These are phyloP conservation scores for Globisporangium carolinianum DNA, from an alignment of 352 stramenopile genomes.

Conservation along the genomic window DNA sequence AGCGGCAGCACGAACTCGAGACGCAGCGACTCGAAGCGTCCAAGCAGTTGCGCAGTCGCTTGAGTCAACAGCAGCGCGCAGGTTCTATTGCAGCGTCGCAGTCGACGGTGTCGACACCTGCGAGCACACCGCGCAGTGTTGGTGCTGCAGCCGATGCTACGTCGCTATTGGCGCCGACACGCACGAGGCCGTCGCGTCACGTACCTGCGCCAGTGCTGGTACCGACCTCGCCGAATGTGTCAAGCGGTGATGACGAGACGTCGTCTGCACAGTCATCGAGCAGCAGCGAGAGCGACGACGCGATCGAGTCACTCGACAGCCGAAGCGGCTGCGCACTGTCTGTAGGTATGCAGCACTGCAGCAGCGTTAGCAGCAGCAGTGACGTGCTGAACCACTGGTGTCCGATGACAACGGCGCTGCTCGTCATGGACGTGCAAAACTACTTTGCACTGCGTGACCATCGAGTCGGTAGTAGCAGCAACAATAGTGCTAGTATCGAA, in stretches of 20 bases:
- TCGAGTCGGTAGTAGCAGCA: slow-evolving; percentile 1
- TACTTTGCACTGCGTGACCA: slow-evolving; percentile 39
- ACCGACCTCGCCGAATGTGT: background rate
- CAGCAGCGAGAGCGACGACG: background rate
- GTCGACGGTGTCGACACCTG: slow-evolving; percentile 6
- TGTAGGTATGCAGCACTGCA: too few species aligned
- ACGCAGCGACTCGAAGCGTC: slow-evolving; percentile 40
- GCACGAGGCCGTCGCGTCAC: background rate
- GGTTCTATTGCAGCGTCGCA: background rate
- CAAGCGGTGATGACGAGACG: slow-evolving; percentile 3
- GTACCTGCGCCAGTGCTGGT: too few species aligned
- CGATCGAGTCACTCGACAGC: too few species aligned
- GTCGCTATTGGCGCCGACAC: too few species aligned
- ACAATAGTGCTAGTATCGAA: slow-evolving; percentile 13
- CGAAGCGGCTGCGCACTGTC: too few species aligned
- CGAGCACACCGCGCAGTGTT: slow-evolving; percentile 1
- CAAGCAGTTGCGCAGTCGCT: slow-evolving; percentile 41
- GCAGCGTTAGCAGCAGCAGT: slow-evolving; percentile 1
- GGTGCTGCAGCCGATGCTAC: background rate
- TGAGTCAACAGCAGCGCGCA: slow-evolving; percentile 18
- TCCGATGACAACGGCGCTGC: slow-evolving; percentile 52
- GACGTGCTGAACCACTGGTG: slow-evolving; percentile 39
- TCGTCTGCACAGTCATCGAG: slow-evolving; percentile 2
- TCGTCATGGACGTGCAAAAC: slow-evolving; percentile 68
- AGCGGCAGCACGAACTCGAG: slow-evolving; percentile 27